Evolutionary conservation across 257 asterid species (phyloP).

Genomic region (Nicotiana undulata): DNA sequence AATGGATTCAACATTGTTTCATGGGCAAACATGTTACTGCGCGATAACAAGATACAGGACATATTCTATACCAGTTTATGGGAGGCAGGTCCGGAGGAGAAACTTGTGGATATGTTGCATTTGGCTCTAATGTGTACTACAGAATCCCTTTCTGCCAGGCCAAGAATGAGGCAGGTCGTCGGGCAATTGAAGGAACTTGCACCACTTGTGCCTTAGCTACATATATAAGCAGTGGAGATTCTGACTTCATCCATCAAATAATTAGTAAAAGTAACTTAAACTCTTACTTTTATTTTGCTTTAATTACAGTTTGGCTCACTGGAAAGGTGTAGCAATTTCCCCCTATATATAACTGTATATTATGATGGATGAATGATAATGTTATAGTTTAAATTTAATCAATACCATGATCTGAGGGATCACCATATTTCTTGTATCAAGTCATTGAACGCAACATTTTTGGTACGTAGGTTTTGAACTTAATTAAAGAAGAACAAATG

Average conservation of each 20-base stretch:
- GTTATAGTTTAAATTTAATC: neutral
- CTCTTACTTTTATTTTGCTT: neutral
- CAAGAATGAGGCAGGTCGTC: constrained; percentile 79
- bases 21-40: constrained; percentile 81
- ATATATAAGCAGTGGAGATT: neutral
- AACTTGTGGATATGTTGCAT: constrained; percentile 66
- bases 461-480: too few species aligned
- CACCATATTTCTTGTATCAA: neutral
- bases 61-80: constrained; percentile 68
- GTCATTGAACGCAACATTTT: neutral
- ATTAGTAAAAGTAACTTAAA: neutral
- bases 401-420: neutral
- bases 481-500: neutral
- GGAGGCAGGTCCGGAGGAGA: constrained; percentile 80
- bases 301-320: neutral
- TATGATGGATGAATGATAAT: neutral
- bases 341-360: neutral
- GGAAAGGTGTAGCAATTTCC: neutral
- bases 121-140: constrained; percentile 77
- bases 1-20: constrained; percentile 83
- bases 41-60: constrained; percentile 65
- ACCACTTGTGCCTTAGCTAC: constrained; percentile 44
- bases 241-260: neutral
- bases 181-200: constrained; percentile 70
- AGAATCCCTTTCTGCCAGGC: constrained; percentile 59